Percentiles rank a stretch among this genome's conserved stretches.
These are phyloP conservation scores for Hygrocybe punicea DNA, from an alignment of 768 basidiomycete genomes.

Conservation along the genomic window DNA sequence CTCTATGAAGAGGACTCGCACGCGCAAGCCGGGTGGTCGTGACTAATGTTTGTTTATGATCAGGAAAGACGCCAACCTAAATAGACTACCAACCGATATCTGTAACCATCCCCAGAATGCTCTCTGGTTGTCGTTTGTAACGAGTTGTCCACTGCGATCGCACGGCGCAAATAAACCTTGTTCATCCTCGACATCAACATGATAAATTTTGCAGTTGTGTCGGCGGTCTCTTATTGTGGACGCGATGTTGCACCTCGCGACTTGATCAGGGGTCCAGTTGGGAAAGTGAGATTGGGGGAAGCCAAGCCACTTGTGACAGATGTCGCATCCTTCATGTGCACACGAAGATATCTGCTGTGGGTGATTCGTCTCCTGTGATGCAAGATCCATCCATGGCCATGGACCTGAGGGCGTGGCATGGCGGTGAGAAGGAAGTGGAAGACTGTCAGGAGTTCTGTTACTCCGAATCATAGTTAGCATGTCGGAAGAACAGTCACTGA, in stretches of 20 bases:
- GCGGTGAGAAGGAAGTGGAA: constrained; percentile 35
- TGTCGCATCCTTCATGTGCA: constrained; percentile 1
- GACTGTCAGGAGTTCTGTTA: constrained; percentile 15
- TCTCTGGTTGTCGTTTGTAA: not conserved
- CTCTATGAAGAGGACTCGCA: constrained; percentile 51
- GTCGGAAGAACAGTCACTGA: too few relatives aligned
- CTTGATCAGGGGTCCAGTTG: constrained; percentile 53
- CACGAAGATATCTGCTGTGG: not conserved
- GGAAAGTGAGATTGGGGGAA: constrained; percentile 55
- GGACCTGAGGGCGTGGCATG: constrained; percentile 44
- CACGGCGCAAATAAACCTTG: constrained; percentile 1
- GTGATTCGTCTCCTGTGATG: not conserved
- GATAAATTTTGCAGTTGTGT: constrained; percentile 33
- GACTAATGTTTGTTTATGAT: constrained; percentile 11
- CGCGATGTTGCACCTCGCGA: constrained; percentile 36
- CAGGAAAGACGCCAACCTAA: not conserved
- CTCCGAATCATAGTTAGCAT: too few relatives aligned
- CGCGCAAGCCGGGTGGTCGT: constrained; percentile 27
- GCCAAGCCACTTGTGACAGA: not conserved
- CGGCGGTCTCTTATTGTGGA: constrained; percentile 23
- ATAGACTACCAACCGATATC: constrained; percentile 6
- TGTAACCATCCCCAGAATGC: not conserved
- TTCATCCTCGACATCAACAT: constrained; percentile 37
- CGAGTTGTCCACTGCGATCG: not conserved
- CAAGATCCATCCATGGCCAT: constrained; percentile 14